Conservation (phyloP, 768 basidiomycete species). For the Xerocomellus chrysenteron region DNA sequence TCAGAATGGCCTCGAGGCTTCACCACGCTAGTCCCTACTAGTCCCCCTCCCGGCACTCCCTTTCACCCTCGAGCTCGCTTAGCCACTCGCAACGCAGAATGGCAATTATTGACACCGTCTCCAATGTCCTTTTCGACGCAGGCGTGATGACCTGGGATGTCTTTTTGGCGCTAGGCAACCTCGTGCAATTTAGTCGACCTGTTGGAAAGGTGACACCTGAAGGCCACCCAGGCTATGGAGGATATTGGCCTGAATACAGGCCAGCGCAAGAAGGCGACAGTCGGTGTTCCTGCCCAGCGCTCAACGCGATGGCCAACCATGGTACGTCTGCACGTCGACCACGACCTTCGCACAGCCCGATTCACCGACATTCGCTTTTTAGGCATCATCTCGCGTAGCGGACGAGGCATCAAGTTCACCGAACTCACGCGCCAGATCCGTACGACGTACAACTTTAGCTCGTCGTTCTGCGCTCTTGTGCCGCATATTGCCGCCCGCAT, state of each 20-base stretch:
- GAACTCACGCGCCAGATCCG: slow-evolving; percentile 45
- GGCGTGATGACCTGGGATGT: slow-evolving; percentile 21
- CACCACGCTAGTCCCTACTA: neutral
- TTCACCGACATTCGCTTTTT: neutral
- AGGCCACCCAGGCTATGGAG: slow-evolving; percentile 57
- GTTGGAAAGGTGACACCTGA: slow-evolving; percentile 55
- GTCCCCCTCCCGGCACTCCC: neutral
- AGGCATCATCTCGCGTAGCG: slow-evolving; percentile 57
- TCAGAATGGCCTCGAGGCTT: neutral
- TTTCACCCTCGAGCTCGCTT: neutral
- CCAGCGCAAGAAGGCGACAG: slow-evolving; percentile 63
- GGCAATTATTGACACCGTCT: slow-evolving; percentile 10
- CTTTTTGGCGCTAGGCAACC: slow-evolving; percentile 18
- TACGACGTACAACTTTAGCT: slow-evolving; percentile 65
- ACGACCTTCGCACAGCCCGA: no score
- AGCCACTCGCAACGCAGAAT: slow-evolving; percentile 3
- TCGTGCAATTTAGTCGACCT: slow-evolving; percentile 20
- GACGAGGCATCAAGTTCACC: slow-evolving; percentile 65
- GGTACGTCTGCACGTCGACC: slow-evolving; percentile 42
- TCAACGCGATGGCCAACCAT: slow-evolving; percentile 84
- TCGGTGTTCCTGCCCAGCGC: slow-evolving; percentile 67
- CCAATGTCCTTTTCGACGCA: slow-evolving; percentile 5
- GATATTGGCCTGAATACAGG: slow-evolving; percentile 68
- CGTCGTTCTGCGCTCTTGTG: slow-evolving; percentile 66
- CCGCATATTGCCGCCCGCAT: slow-evolving; percentile 58